Base-by-base conservation (phyloP, 768 basidiomycete species). In the Panaeolus papilionaceus region DNA sequence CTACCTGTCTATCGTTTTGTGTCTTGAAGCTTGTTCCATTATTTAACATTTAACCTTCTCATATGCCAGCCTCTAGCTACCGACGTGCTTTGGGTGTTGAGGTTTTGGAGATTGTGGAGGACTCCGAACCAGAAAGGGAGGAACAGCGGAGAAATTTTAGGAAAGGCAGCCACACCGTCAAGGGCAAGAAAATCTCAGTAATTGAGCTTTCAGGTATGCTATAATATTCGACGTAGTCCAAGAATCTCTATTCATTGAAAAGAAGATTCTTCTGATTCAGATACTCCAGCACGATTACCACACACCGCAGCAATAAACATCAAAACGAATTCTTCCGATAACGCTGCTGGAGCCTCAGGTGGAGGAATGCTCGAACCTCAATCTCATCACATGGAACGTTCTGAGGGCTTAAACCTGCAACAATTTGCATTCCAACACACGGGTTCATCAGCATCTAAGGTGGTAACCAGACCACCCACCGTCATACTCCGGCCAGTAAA, bases 91-190 rank as follows among this genome's bases (percentile, higher is more conserved):
- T 28, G 62, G 40, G 51, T 49, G 6, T 40, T n/a, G 72, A 72
- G 38, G 54, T 28, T 58, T 10, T 58, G 28, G 54, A 88, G 66
- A 70, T 86, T 38, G 84, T 92, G 4, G 88, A 86, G 37, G 91
- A 93, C 76, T 92, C 91, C 0, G 92, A 92, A 75, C 90, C 90
- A 20, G 91, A 92, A 74, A 81, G 89, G 66, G 84, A 86, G 70
- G 79, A 77, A 69, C 61, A 71, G 44, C 79, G 75, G 18, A 69
- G 64, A 47, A 45, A 26, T 26, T 37, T 69, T 38, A 62, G 76
- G 75, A 70, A 38, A 69, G 67, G 70, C 61, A 68, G 39, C 33
- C 26, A 33, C 14, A 4, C 12, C 16, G 6, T 1, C 5, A 33
- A 33, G 20, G 65, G 54, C 4, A 62, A 64, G 1, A 11, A 28